phyloP scores from a whole-genome alignment of 2,329 filamentous ascomycete genomes.

The Laburnicola sp. region DNA sequence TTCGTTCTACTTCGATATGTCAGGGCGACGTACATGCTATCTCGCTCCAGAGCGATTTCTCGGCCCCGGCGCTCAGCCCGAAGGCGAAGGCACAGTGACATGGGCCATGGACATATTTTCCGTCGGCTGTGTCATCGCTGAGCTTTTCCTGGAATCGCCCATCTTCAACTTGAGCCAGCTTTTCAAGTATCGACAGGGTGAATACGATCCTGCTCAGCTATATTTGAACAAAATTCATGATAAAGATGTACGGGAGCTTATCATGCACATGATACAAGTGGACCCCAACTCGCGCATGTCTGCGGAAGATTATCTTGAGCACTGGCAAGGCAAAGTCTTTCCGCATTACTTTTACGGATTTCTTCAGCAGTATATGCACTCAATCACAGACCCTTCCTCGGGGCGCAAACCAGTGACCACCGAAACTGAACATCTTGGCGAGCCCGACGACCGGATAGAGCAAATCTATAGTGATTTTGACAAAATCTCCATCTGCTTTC shows the following conservation, averaged over 20 bases:
- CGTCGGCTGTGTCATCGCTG: conserved; percentile 92
- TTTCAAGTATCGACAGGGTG: conserved; percentile 88
- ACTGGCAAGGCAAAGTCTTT: conserved; percentile 90
- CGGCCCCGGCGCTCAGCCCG: conserved; percentile 66
- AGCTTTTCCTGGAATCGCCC: conserved; percentile 90
- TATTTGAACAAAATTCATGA: conserved; percentile 87
- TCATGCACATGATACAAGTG: conserved; percentile 93
- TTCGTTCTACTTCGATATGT: conserved; percentile 96
- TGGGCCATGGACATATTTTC: conserved; percentile 99
- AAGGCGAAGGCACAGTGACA: conserved; percentile 64
- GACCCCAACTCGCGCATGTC: conserved; percentile 90
- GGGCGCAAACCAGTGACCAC: conserved; percentile 73
- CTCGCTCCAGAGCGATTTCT: conserved; percentile 92
- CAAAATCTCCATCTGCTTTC: conserved; percentile 96
- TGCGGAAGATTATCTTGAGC: conserved; percentile 89
- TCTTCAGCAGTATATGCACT: conserved; percentile 94
- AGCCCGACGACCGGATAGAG: conserved; percentile 92
- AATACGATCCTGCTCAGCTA: conserved; percentile 84
- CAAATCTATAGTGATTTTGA: conserved; percentile 93
- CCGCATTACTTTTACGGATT: conserved; percentile 98
- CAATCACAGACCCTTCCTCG: conserved; percentile 87
- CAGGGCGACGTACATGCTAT: conserved; percentile 88
- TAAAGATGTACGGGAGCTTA: conserved; percentile 81
- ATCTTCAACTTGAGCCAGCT: conserved; percentile 98
- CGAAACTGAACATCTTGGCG: conserved; percentile 71